Evolutionary conservation across 805 yeast genomes (phyloP), one percentile per base, ranked within the genome.

Genomic region (Pichia gijzeniarum): DNA sequence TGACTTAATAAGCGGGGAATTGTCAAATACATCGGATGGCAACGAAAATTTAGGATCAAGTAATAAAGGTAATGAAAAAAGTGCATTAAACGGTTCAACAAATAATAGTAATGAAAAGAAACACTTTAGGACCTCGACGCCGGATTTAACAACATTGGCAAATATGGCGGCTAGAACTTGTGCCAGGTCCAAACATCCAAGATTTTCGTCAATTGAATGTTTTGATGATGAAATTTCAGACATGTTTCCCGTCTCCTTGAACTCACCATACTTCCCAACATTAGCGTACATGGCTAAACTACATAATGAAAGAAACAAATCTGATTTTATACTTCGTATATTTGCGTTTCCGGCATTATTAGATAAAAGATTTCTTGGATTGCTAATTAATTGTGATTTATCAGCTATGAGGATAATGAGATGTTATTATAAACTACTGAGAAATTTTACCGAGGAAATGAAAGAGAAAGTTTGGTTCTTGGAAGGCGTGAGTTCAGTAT

Each of bases 281-380:
- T 67, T 88, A 49, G 95, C 95, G 20, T 88, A 86, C 60, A 72
- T 87, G 64, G 93, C 86, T 60, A 87, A 85, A 63, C 69, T 88
- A 38, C 86, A 85, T 62, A 76, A 80, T 58, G 96, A 89, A 60
- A 73, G 89, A 52, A 77, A 82, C 61, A 85, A 87, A 62, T 78
- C 89, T 0, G 96, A 89, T 61, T 90, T 88, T 59, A 86, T 90
- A 22, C 65, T 91, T 30, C 68, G 96, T 40, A 83, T 90, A 14
- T 89, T 91, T 69, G 89, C 96, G 4, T 89, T 90, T 64, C 96
- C 97, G 7, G 98, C 97, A 0, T 65, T 91, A 41, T 69, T 91
- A 53, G 97, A 91, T 60, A 85, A 82, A 60, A 76, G 79, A 18
- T 85, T 91, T 53, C 69, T 90, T 31, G 80, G 85, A 1, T 63